These are phyloP conservation scores for Dactylella cylindrospora DNA, from an alignment of 2,329 filamentous ascomycete genomes.

Conservation along the genomic window DNA sequence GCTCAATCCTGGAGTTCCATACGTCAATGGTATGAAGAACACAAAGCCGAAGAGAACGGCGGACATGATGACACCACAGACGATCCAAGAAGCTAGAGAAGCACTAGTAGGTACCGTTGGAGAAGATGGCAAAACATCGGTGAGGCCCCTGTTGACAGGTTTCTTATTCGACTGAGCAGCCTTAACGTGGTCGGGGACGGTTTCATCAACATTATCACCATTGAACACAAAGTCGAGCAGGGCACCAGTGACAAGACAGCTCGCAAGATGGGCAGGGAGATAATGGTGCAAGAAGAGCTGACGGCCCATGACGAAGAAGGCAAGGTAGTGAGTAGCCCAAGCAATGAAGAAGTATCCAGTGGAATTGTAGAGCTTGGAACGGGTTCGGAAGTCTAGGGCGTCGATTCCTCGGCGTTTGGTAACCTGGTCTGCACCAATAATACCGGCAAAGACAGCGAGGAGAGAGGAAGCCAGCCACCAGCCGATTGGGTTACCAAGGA, in stretches of 20 bases:
- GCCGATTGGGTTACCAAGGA: constrained; percentile 91
- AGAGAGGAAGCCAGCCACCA: constrained; percentile 97
- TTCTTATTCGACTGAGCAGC: constrained; percentile 50
- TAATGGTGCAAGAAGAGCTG: constrained; percentile 99
- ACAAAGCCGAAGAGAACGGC: constrained; percentile 73
- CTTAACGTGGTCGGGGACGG: constrained; percentile 53
- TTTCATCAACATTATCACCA: constrained; percentile 70
- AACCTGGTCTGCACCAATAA: constrained; percentile 88
- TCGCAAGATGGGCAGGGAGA: constrained; percentile 88
- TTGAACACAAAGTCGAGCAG: constrained; percentile 96
- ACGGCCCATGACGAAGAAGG: constrained; percentile 96
- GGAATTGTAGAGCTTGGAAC: constrained; percentile 93
- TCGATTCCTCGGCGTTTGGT: constrained; percentile 90
- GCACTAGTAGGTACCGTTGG: constrained; percentile 21
- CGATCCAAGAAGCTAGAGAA: constrained; percentile 66
- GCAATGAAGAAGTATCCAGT: constrained; percentile 98
- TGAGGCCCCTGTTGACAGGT: constrained; percentile 51
- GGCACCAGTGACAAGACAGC: constrained; percentile 82
- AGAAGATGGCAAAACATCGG: constrained; percentile 48
- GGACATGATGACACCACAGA: constrained; percentile 67
- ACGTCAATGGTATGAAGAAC: constrained; percentile 92
- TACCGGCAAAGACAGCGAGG: constrained; percentile 88
- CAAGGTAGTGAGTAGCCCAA: constrained; percentile 96
- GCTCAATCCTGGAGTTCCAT: constrained; percentile 84
- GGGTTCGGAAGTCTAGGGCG: constrained; percentile 89